Conservation (phyloP, 352 stramenopile genomes). For the Pythium dissotocum region DNA sequence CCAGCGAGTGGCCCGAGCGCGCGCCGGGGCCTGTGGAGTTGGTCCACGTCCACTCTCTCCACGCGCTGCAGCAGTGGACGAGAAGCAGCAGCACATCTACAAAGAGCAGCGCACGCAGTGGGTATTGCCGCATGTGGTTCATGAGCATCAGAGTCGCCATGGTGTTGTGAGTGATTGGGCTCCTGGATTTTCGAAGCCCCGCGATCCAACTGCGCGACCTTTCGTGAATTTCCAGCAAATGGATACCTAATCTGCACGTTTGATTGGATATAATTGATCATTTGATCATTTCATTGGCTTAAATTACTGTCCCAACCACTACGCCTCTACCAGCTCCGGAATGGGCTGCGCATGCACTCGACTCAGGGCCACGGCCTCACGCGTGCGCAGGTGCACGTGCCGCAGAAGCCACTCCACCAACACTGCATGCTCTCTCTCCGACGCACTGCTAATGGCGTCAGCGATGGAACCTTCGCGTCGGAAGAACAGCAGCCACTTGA, state of each 20-base stretch:
- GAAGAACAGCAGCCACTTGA: conserved; percentile 50
- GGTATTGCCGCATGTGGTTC: not conserved
- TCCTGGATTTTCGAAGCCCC: not conserved
- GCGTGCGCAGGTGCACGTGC: conserved; percentile 17
- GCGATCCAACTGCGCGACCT: not conserved
- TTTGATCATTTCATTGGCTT: not conserved
- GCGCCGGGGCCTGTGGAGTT: conserved; percentile 57
- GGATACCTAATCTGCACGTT: not conserved
- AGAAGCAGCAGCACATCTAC: conserved; percentile 4
- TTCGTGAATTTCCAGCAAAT: not conserved
- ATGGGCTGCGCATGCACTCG: not conserved
- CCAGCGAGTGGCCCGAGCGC: conserved; percentile 85
- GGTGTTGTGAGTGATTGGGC: not conserved
- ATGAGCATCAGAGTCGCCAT: not conserved
- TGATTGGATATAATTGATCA: not conserved
- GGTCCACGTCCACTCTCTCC: conserved; percentile 86
- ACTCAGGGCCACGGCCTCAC: not conserved
- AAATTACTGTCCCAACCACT: not conserved
- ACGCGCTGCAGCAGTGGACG: conserved; percentile 32
- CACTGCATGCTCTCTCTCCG: conserved; percentile 13
- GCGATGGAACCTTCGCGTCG: conserved; percentile 32
- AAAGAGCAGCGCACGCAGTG: not conserved
- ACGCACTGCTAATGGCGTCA: conserved; percentile 29
- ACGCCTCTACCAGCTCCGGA: not conserved
- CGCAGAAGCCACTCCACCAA: conserved; percentile 24